phyloP scores from a whole-genome alignment of 2,329 filamentous ascomycete species.

The Alternaria sp. region DNA sequence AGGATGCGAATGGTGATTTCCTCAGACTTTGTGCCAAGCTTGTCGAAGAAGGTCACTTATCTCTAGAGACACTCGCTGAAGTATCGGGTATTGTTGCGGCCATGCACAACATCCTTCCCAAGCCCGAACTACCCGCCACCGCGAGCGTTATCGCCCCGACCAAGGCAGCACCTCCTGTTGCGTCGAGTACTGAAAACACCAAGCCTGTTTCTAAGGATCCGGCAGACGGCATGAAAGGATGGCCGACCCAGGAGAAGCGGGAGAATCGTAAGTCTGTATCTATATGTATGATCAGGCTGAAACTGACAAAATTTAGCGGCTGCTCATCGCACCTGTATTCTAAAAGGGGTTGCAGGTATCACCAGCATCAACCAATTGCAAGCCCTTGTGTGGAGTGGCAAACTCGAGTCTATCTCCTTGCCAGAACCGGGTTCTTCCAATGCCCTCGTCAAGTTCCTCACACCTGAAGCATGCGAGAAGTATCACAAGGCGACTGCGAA shows the following conservation, averaged over 20 bases:
- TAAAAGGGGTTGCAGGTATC: constrained; percentile 36
- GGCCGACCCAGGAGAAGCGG: constrained; percentile 44
- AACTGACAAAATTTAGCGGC: constrained; percentile 30
- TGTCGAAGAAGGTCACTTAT: constrained; percentile 28
- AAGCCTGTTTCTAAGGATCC: constrained; percentile 9
- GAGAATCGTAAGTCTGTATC: constrained; percentile 31
- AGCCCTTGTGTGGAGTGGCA: constrained; percentile 51
- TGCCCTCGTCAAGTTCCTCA: constrained; percentile 47
- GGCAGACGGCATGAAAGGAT: constrained; percentile 26
- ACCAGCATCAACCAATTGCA: constrained; percentile 43
- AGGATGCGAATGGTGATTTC: constrained; percentile 31
- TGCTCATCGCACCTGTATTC: constrained; percentile 34
- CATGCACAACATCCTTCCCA: constrained; percentile 28
- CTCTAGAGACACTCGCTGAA: constrained; percentile 32
- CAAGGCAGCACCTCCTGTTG: neutral
- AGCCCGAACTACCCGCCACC: constrained; percentile 14
- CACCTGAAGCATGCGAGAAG: constrained; percentile 41
- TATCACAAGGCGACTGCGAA: constrained; percentile 48
- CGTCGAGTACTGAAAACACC: neutral
- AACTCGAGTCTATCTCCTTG: constrained; percentile 43
- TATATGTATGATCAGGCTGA: neutral
- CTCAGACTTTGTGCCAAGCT: constrained; percentile 34
- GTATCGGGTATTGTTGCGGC: constrained; percentile 34
- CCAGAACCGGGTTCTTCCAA: constrained; percentile 31
- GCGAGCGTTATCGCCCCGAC: neutral